Base-by-base conservation (phyloP, 768 basidiomycete species). In the Trametes villosa region DNA sequence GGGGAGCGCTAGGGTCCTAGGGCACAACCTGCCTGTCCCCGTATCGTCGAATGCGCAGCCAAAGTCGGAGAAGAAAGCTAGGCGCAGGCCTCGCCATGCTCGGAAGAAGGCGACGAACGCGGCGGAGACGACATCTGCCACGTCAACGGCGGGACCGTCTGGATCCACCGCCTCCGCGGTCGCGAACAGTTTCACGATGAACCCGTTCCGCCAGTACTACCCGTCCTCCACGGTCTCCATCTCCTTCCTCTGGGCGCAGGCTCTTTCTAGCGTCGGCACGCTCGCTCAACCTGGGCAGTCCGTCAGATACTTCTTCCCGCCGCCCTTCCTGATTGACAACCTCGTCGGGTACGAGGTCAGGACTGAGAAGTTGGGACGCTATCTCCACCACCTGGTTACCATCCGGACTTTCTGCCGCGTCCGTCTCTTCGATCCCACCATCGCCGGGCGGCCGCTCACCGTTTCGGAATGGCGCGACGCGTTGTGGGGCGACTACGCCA, bases 201-300 rank as follows among this genome's bases (percentile, higher is more conserved):
- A 30, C 53, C 53, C 53, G 18, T 44, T 33, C 30, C 27, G 53
- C 4, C 53, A 38, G 31, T 45, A 4, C 53, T 54, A 54, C 29
- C 18, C 13, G n/a, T 54, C 53, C 2, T 4, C 4, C 17, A 27
- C 15, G 8, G 29, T 54, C 41, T 9, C 22, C 18, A 13, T 24
- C 11, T 29, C 40, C 4, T 3, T 5, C 1, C 3, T 27, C 9
- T 54, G 53, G 53, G 9, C 15, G 2, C 2, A 30, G 12, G 53
- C 53, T 6, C 18, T 41, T 9, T 6, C 9, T 17, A 9, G 40
- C 40, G 40, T n/a, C 40, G 40, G 40, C 18, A 1, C 44, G 31
- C 42, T 54, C 15, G 26, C 24, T 18, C 53, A 54, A 27, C 53
- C 53, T 5, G 1, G 4, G 3, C 6, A 3, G n/a, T 40, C 27